Base-by-base conservation (phyloP, 768 basidiomycete genomes). In the Collybiopsis luxurians region DNA sequence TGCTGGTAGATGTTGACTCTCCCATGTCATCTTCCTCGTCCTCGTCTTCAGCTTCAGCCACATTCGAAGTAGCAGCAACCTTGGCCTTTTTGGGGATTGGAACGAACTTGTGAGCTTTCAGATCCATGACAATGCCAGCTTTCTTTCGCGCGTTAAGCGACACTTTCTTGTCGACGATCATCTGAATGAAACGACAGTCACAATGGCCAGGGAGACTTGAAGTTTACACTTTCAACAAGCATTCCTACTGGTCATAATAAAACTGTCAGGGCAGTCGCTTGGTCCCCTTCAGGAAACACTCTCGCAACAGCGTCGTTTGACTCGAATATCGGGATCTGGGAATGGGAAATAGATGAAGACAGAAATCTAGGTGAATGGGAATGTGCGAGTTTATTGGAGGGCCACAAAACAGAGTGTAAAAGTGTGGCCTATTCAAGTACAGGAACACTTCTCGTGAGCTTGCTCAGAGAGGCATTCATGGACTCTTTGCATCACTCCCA, bases 351-450 rank as follows among this genome's bases (percentile, higher is more conserved):
- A 4, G 72, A 66, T 6, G 72, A 69, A 12, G 69, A 70, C 5
- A 74, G 68, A 1, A 76, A 76, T 6, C 68, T 65, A 9, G 80
- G 79, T 11, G 89, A 91, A 51, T 96, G 94, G 94, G 93, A 97
- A 64, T 95, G 92, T 64, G 80, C 87, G 59, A 87, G 86, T 47
- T 81, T 89, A 38, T 71, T 98, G 21, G 94, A 98, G 67, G 96
- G 96, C 0, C 96, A 98, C 67, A 96, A 98, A 68, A 95, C 87
- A 10, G 96, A 99, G 69, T 98, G 95, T 76, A 98, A 98, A 75
- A 81, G 87, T 55, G 90, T 95, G 0, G 89, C 85, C 2, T 97
- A n/a, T n/a, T n/a, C n/a, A n/a, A n/a, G n/a, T n/a, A n/a, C n/a
- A n/a, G n/a, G n/a, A n/a, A n/a, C n/a, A 89, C 71, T 92, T n/a